Base-by-base conservation (phyloP, 352 stramenopile genomes). In the Globisporangium takayamanum region DNA sequence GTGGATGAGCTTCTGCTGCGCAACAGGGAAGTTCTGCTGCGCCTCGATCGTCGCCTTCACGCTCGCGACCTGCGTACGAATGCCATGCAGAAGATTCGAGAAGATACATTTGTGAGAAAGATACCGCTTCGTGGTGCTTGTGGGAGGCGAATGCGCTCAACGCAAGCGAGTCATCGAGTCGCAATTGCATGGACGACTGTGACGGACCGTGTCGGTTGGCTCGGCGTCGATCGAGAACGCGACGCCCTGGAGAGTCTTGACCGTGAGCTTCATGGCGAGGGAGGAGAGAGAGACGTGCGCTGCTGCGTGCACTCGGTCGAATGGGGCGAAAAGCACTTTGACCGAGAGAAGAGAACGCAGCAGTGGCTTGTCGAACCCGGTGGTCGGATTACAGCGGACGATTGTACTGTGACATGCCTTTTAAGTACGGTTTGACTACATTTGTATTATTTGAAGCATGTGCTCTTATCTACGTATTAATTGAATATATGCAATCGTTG, bases 201-300 rank as follows among this genome's bases (percentile, higher is more conserved):
- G 18, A 18, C 68, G 50, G 63, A 94, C 84, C 60, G 82, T 78
- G 56, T 94, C 80, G 20, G 79, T 80, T 30, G 75, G 64, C 62
- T 92, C 82, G 37, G 79, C 77, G 28, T 92, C 79, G 50, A 92
- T 68, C 7, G 80, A 63, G 72, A 92, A 91, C 47, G 80, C 77
- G n/a, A 90, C 80, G 66, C 84, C 84, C 66, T 92, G 82, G 25
- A 92, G 70, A 52, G 84, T 94, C 78, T 94, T 94, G 48, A 92
- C 80, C 44, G 84, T 90, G 55, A 92, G 80, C 79, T 92, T 94
- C 84, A 94, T 94, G 12, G 49, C n/a, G 42, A 16, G 7, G 16
- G 33, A 30, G 15, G n/a, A 42, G n/a, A 4, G 56, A 48, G 39
- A n/a, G 25, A 6, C 14, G 41, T 39, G 52, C 33, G 33, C 33